A percentile compares a stretch with the other conserved stretches of the same genome.
phyloP scores from a whole-genome alignment of 805 yeast genomes.

The Komagataella kurtzmanii region DNA sequence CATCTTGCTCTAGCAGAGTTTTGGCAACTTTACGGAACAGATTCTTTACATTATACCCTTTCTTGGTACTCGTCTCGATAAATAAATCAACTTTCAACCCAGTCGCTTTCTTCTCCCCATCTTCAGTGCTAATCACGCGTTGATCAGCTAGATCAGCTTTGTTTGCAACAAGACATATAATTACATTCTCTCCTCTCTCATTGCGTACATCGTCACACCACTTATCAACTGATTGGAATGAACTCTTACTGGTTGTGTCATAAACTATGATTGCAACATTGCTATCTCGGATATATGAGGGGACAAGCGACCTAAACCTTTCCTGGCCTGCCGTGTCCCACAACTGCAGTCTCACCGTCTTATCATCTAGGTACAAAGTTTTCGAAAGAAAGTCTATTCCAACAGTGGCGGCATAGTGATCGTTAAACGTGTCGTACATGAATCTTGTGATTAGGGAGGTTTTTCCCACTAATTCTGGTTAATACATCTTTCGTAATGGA shows the following conservation, averaged over 20 bases:
- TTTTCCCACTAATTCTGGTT: conserved; percentile 54
- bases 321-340: conserved; percentile 99
- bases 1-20: conserved; percentile 67
- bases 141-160: conserved; percentile 72
- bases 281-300: conserved; percentile 89
- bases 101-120: conserved; percentile 69
- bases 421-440: conserved; percentile 96
- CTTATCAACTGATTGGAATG: conserved; percentile 72
- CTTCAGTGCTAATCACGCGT: conserved; percentile 72
- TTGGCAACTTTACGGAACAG: conserved; percentile 86
- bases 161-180: conserved; percentile 85
- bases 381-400: conserved; percentile 93
- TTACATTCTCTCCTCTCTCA: conserved; percentile 84
- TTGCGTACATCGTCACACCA: conserved; percentile 94
- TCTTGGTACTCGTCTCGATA: conserved; percentile 90
- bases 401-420: conserved; percentile 91
- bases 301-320: conserved; percentile 86
- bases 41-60: conserved; percentile 85
- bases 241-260: conserved; percentile 78
- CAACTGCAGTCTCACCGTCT: conserved; percentile 84
- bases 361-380: conserved; percentile 92
- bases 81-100: conserved; percentile 64
- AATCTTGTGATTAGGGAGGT: conserved; percentile 93
- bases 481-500: not conserved
- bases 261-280: conserved; percentile 96